Base-by-base conservation (phyloP, 2,329 filamentous ascomycete species). In the Colletotrichum falcatum region DNA sequence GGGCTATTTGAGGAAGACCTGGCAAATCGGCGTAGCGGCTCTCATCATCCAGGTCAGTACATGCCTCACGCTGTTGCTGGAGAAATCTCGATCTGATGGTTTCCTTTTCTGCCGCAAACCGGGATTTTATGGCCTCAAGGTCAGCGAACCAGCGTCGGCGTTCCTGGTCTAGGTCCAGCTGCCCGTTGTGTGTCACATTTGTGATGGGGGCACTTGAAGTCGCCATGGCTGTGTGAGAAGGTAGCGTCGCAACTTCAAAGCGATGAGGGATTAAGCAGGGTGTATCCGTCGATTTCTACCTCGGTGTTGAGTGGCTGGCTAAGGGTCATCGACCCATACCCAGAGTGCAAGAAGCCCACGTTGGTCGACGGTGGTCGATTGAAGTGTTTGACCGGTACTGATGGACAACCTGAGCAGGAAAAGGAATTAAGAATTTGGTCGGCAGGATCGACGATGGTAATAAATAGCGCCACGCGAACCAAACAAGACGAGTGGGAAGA, bases 51-150 rank as follows among this genome's bases (percentile, higher is more conserved):
- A 70, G 28, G 44, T 70, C 67, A 7, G 49, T 58, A 28, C 67
- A 70, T 30, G 56, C 48, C 8, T 37, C 60, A 16, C 54, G 67
- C n/a, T 61, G 46, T 3, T 67, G 56, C 16, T 61, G 67, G 11
- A 20, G 23, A 14, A 67, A 30, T 9, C 33, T 58, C n/a, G 64
- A 48, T 20, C 66, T 58, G 28, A 62, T 20, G 20, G 30, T 44
- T 12, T 70, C 67, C 18, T 39, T 61, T 30, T 62, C 58, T 30
- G 67, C 67, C 28, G 58, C 67, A 14, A 70, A 70, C 11, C 67
- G 56, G 23, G 48, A 20, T 16, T 67, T 70, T 28, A 58, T 54
- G 18, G 51, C 64, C 14, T 62, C 64, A 7, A 67, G 37, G 1
- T 54, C 53, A 2, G 33, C 44, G 26, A 70, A 70, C 67, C 67